Evolutionary conservation across 2,329 filamentous ascomycete species (phyloP), one percentile per base, ranked within the genome.

Genomic region (Monilinia fructigena): DNA sequence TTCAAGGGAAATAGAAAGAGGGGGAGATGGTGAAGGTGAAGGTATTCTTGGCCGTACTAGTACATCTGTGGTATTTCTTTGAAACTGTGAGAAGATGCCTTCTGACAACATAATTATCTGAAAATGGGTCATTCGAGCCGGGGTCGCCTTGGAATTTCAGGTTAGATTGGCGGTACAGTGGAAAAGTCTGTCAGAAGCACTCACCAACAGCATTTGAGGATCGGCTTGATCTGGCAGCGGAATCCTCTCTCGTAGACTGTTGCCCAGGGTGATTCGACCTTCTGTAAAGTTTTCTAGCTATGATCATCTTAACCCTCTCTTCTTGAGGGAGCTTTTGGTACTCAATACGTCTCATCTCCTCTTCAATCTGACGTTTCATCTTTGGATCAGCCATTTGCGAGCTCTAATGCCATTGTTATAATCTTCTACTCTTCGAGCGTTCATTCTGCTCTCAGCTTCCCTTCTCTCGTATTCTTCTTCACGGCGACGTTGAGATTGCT

Each of bases 201-300:
- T 47, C 20, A 47, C 45, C 47, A 50, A 6, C 42, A 20, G 16
- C 18, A 47, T 47, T 16, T 18, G 16, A 47, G 42, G 47, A 50
- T 50, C 56, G 26, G 2, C 8, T 12, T 20, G 45, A 48, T 20
- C n/a, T 35, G 14, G 45, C 12, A 50, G 45, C 45, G 28, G 45
- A 38, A 55, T 71, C 68, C 5, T 63, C 47, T 7, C 67, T 70
- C 72, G 28, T 8, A 31, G 28, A 38, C 42, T 40, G 50, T 28
- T 20, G 52, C 67, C 68, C 11, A 68, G 69, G 28, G 63, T 42
- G 4, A 63, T 28, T 3, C 70, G 40, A 12, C 67, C 67, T 18
- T 62, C 64, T 16, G 28, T 63, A 4, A 67, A 11, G 3, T 52
- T 65, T 47, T 56, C 52, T 31, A 47, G 31, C 20, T 8, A 60